A percentile compares a stretch with the other conserved stretches of the same genome.
Evolutionary conservation across 768 basidiomycete species (phyloP).

Genomic region (Pleurotus citrinopileatus): DNA sequence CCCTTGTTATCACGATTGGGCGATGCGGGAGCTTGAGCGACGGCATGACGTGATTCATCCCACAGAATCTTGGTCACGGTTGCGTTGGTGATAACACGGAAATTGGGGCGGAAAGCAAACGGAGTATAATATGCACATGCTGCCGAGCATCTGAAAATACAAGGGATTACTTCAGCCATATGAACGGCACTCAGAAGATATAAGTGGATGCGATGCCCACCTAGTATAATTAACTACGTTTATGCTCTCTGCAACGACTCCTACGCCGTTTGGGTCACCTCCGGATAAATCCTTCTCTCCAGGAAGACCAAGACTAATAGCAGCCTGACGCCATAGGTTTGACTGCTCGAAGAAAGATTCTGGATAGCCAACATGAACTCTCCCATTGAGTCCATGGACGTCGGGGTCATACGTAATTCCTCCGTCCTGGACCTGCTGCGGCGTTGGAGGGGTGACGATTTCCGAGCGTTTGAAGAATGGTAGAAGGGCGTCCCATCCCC

Average conservation of each 20-base stretch:
- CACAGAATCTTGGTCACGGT: constrained; percentile 52
- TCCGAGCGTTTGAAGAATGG: constrained; percentile 52
- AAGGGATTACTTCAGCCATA: not conserved
- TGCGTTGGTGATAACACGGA: constrained; percentile 52
- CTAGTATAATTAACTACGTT: constrained; percentile 29
- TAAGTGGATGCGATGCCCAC: constrained; percentile 9
- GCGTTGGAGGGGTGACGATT: constrained; percentile 48
- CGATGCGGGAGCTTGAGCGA: constrained; percentile 11
- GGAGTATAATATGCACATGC: constrained; percentile 30
- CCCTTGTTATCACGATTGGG: not conserved
- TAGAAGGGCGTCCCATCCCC: constrained; percentile 41
- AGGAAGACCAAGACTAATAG: constrained; percentile 19
- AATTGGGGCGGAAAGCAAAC: constrained; percentile 35
- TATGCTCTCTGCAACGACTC: constrained; percentile 27
- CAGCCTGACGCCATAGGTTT: constrained; percentile 23
- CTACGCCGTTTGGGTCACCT: constrained; percentile 25
- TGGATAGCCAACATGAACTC: constrained; percentile 31
- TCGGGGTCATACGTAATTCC: constrained; percentile 17
- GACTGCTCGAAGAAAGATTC: constrained; percentile 29
- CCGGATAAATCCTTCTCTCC: constrained; percentile 23
- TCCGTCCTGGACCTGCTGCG: constrained; percentile 22
- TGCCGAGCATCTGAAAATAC: not conserved
- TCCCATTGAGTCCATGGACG: constrained; percentile 25
- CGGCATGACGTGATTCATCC: constrained; percentile 24
- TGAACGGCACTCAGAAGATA: not conserved